Evolutionary conservation across 768 basidiomycete genomes (phyloP).

Genomic region (Auricularia sp.): DNA sequence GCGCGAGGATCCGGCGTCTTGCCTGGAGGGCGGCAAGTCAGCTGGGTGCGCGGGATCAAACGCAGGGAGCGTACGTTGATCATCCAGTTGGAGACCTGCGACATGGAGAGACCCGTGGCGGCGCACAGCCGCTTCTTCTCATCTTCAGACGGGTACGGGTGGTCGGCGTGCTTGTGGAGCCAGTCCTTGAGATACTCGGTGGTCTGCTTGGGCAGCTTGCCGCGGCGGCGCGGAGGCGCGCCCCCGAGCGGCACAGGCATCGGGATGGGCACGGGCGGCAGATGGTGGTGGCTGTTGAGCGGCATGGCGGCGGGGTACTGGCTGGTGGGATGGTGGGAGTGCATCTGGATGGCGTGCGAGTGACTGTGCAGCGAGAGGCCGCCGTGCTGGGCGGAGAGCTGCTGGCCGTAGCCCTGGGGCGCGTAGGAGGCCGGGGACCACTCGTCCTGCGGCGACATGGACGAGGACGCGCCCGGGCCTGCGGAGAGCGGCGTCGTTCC

Average conservation of each 20-base stretch:
- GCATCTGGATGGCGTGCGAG: background rate
- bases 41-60: background rate
- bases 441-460: background rate
- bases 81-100: conserved; percentile 90
- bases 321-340: background rate
- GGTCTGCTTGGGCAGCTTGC: conserved; percentile 83
- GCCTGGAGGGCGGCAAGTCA: background rate
- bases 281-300: background rate
- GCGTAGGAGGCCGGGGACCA: background rate
- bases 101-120: conserved; percentile 79
- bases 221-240: conserved; percentile 62
- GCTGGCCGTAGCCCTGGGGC: background rate
- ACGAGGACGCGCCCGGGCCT: background rate
- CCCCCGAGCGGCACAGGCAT: background rate
- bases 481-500: background rate
- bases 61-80: conserved; percentile 50
- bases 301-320: background rate
- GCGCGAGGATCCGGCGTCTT: background rate
- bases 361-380: background rate
- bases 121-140: conserved; percentile 85
- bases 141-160: conserved; percentile 82
- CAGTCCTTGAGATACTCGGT: conserved; percentile 84
- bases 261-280: background rate
- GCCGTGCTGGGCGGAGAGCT: background rate
- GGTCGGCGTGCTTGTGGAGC: conserved; percentile 80